phyloP scores from a whole-genome alignment of 257 asterid species.

The Solanum bulbocastanum region DNA sequence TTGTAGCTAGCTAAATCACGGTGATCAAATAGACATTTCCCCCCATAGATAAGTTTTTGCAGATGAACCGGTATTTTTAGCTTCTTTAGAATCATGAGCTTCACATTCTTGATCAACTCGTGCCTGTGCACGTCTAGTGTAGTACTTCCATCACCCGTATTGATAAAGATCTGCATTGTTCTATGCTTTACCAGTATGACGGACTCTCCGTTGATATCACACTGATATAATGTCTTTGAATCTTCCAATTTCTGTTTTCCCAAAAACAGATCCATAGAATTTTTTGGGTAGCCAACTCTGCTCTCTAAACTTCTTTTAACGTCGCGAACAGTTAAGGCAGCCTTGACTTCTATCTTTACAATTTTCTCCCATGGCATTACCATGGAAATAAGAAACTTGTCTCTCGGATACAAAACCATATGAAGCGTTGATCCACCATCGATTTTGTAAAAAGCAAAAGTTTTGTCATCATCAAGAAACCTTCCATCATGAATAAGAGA shows the following conservation, averaged over 20 bases:
- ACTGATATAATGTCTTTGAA: background rate
- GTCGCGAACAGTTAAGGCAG: conserved; percentile 2
- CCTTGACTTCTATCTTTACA: background rate
- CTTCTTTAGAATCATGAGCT: background rate
- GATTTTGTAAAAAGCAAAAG: conserved; percentile 3
- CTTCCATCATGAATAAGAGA: conserved; percentile 9
- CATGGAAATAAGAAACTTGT: background rate
- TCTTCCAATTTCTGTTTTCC: background rate
- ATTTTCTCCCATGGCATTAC: conserved; percentile 4
- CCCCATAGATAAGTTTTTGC: conserved; percentile 5
- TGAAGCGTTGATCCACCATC: conserved; percentile 7
- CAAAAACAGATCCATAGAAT: background rate
- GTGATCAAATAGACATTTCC: background rate
- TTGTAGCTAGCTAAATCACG: conserved; percentile 10
- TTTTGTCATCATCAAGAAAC: conserved; percentile 12
- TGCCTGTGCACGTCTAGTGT: background rate
- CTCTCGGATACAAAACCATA: background rate
- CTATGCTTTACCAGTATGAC: background rate
- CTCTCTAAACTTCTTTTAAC: conserved; percentile 16
- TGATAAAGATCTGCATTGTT: background rate
- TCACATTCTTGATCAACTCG: background rate
- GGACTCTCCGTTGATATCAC: background rate
- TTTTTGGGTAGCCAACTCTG: background rate
- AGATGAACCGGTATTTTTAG: background rate
- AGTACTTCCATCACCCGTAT: background rate